These are phyloP conservation scores for Zygotorulaspora mrakii DNA, from an alignment of 1,139 yeast genomes.

Conservation along the genomic window DNA sequence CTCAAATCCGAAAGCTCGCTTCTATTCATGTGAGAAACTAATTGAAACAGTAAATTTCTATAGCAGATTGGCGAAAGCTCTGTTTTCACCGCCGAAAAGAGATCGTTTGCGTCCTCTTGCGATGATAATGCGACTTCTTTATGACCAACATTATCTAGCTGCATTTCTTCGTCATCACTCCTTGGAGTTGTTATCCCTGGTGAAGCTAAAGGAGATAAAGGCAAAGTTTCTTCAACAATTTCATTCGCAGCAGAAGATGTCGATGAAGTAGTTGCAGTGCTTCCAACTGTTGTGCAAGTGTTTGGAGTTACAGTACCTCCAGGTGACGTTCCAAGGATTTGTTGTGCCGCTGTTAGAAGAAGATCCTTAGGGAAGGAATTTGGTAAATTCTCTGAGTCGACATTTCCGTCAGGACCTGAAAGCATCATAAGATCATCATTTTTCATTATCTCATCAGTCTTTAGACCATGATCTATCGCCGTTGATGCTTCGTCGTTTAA, in stretches of 20 bases:
- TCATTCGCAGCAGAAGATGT: conserved; percentile 6
- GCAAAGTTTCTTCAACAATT: conserved; percentile 25
- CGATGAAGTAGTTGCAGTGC: conserved; percentile 6
- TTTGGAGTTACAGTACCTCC: conserved; percentile 1
- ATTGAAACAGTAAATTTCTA: conserved; percentile 49
- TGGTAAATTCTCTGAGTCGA: conserved; percentile 1
- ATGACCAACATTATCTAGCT: conserved; percentile 1
- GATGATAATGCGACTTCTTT: conserved; percentile 8
- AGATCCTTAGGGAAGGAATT: conserved; percentile 6
- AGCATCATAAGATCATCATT: neutral
- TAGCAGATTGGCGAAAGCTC: conserved; percentile 21
- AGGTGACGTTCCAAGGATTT: conserved; percentile 11
- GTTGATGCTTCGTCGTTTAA: neutral
- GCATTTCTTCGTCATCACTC: conserved; percentile 6
- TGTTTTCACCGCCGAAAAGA: conserved; percentile 18
- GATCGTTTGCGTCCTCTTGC: conserved; percentile 14
- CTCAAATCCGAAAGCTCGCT: conserved; percentile 65
- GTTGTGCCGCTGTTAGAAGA: conserved; percentile 15
- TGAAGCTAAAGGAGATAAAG: conserved; percentile 30
- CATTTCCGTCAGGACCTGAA: neutral
- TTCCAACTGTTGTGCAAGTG: conserved; percentile 7
- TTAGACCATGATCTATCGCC: neutral
- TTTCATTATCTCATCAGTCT: too few species aligned
- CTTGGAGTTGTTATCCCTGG: conserved; percentile 22
- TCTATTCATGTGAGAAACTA: conserved; percentile 64